These are phyloP conservation scores for Alternaria rosae DNA, from an alignment of 2,329 filamentous ascomycete species.

Conservation along the genomic window DNA sequence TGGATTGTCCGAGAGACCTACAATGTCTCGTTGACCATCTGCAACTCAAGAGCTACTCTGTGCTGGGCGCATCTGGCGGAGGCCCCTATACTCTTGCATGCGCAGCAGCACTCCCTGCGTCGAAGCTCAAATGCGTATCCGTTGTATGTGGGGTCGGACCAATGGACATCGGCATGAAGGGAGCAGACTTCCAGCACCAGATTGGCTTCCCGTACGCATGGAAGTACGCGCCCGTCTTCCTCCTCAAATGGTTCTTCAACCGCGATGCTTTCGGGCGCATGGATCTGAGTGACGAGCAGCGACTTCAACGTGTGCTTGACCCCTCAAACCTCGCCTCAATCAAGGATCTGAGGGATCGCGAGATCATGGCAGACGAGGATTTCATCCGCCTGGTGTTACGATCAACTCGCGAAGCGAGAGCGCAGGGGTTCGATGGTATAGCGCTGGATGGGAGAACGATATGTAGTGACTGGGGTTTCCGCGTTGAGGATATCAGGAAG, in stretches of 20 bases:
- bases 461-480: slow-evolving; percentile 43
- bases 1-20: slow-evolving; percentile 36
- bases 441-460: slow-evolving; percentile 41
- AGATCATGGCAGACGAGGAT: slow-evolving; percentile 31
- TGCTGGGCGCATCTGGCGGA: slow-evolving; percentile 45
- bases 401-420: slow-evolving; percentile 32
- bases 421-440: slow-evolving; percentile 41
- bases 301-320: slow-evolving; percentile 8
- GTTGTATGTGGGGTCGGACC: slow-evolving; percentile 45
- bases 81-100: slow-evolving; percentile 44
- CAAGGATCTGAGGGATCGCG: slow-evolving; percentile 31
- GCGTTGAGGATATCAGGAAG: slow-evolving; percentile 44
- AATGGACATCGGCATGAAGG: slow-evolving; percentile 47
- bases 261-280: slow-evolving; percentile 30
- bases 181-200: slow-evolving; percentile 30
- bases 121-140: slow-evolving; percentile 32
- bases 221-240: slow-evolving; percentile 26
- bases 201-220: slow-evolving; percentile 43
- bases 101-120: slow-evolving; percentile 26
- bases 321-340: background rate
- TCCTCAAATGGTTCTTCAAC: slow-evolving; percentile 37
- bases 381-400: slow-evolving; percentile 29
- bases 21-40: slow-evolving; percentile 30
- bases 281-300: slow-evolving; percentile 47
- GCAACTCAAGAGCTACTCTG: slow-evolving; percentile 26